phyloP scores from a whole-genome alignment of 257 asterid genomes.

The Rhazya stricta region DNA sequence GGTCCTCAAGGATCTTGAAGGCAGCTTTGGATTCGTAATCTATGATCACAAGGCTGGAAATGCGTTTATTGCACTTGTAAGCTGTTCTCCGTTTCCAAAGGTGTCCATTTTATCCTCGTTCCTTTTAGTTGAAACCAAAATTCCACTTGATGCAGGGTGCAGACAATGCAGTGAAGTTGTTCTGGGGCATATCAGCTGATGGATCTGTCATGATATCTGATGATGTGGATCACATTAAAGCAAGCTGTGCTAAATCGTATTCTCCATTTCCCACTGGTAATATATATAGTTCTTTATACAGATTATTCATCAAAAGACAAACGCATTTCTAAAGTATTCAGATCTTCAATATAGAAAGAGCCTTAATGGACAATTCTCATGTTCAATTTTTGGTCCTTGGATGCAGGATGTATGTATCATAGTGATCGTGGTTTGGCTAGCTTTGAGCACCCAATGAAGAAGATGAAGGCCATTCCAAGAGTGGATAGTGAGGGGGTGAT shows the following conservation, averaged over 20 bases:
- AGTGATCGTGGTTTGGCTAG: conserved; percentile 77
- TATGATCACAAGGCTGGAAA: conserved; percentile 70
- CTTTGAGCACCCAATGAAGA: conserved; percentile 86
- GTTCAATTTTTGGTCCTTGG: neutral
- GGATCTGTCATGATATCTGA: conserved; percentile 90
- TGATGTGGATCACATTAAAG: conserved; percentile 48
- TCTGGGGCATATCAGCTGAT: conserved; percentile 79
- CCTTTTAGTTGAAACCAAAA: neutral
- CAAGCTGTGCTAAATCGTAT: conserved; percentile 81
- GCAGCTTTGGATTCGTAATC: conserved; percentile 80
- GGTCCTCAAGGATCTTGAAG: conserved; percentile 83
- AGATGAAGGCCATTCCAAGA: conserved; percentile 95
- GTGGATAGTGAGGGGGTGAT: conserved; percentile 89
- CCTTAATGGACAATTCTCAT: neutral
- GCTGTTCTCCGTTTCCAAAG: conserved; percentile 7
- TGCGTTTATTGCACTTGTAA: conserved; percentile 82
- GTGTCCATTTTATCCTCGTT: neutral
- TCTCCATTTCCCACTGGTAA: conserved; percentile 96
- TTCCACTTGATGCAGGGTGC: conserved; percentile 48
- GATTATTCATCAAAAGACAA: neutral
- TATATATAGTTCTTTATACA: conserved; percentile 3
- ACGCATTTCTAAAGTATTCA: neutral
- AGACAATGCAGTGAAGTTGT: conserved; percentile 53
- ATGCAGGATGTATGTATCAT: conserved; percentile 85
- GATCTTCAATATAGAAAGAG: neutral